These are phyloP conservation scores for Ceriops tagal DNA, from an alignment of 345 rosid genomes.

Conservation along the genomic window DNA sequence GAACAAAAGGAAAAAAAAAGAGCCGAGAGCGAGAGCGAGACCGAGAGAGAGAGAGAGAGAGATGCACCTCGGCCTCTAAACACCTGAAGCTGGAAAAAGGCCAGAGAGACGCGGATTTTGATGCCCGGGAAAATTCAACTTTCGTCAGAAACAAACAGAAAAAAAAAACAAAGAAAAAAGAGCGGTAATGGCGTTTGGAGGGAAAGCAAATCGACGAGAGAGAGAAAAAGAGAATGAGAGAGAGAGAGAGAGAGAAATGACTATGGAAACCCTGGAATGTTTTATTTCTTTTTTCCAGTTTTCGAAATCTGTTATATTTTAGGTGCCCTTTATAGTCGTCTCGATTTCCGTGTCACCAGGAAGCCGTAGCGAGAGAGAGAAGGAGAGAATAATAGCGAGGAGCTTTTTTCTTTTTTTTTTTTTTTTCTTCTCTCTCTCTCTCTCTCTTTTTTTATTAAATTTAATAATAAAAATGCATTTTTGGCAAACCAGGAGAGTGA, in stretches of 20 bases:
- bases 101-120: constrained; percentile 9
- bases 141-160: constrained; percentile 6
- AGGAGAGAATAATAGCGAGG: not conserved
- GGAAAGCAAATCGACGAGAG: constrained; percentile 26
- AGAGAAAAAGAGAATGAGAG: not conserved
- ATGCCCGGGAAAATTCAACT: constrained; percentile 23
- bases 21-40: not conserved
- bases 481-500: not conserved
- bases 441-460: not conserved
- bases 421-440: too few species aligned
- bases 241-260: not conserved
- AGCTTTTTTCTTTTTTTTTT: not conserved
- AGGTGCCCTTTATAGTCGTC: constrained; percentile 1
- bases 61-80: too few species aligned
- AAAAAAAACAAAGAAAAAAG: not conserved
- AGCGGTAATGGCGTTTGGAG: constrained; percentile 24
- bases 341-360: constrained; percentile 12
- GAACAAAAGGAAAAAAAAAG: not conserved
- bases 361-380: not conserved
- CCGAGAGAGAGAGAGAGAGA: too few species aligned
- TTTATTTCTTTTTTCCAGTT: not conserved
- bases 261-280: constrained; percentile 27
- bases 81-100: not conserved
- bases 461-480: not conserved
- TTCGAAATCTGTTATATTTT: not conserved